Percentiles rank a stretch among this genome's conserved stretches.
These are phyloP conservation scores for Sequoia sempervirens DNA, from an alignment of 75 land plant species.

Conservation along the genomic window DNA sequence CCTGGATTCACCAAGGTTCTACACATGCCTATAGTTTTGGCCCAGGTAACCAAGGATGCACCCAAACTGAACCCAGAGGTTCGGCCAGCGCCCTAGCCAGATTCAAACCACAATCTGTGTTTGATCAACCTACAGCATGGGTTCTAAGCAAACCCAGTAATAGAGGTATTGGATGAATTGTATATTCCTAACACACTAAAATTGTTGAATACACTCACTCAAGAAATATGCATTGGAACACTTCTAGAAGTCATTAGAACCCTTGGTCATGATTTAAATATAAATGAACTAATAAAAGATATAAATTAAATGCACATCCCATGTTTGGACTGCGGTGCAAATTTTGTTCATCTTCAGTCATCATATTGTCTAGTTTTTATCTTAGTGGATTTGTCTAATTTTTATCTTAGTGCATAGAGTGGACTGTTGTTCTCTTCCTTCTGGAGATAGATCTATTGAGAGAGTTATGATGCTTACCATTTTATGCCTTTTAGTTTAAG, in stretches of 20 bases:
- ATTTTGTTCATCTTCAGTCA: neutral
- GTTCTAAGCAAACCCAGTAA: too few relatives aligned
- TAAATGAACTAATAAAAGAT: neutral
- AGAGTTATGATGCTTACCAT: neutral
- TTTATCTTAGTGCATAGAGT: neutral
- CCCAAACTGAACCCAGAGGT: too few relatives aligned
- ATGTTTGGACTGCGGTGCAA: neutral
- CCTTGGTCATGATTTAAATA: neutral
- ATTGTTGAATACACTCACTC: neutral
- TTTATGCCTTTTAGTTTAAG: neutral
- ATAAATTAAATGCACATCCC: neutral
- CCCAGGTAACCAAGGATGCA: too few relatives aligned
- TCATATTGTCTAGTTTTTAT: neutral
- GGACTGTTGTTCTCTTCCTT: neutral
- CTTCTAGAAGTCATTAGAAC: neutral
- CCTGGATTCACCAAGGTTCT: too few relatives aligned
- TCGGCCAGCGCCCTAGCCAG: too few relatives aligned
- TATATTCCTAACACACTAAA: neutral
- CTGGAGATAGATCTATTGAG: neutral
- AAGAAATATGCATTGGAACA: neutral
- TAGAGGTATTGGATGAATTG: neutral
- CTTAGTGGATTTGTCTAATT: too few relatives aligned
- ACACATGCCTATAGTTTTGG: too few relatives aligned
- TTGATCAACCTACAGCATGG: too few relatives aligned
- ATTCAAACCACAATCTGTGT: too few relatives aligned